Base-by-base conservation (phyloP, 768 basidiomycete genomes). In the Pulveroboletus frians region DNA sequence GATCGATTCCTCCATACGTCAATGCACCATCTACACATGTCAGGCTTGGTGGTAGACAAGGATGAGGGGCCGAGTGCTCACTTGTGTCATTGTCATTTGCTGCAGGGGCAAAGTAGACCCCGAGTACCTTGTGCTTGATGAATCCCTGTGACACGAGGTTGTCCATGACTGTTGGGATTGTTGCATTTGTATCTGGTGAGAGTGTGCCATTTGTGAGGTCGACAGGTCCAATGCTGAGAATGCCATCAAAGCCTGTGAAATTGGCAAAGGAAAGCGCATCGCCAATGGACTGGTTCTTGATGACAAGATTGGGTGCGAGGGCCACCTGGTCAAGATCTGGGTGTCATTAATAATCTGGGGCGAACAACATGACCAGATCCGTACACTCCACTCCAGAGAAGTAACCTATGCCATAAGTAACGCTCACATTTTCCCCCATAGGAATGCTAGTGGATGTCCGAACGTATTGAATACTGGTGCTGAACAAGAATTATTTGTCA, bases 301-400 rank as follows among this genome's bases (percentile, higher is more conserved):
- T 57, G 42, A 61, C 52, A 31, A 70, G 52, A 35, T 41, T 46
- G 15, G 55, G 29, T 11, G 61, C 54, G 20, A 69, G 43, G 8
- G 61, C 54, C 21, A 65, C 61, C 38, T 56, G 54, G 36, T 70
- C 68, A 20, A 51, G 39, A 40, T 64, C 55, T 68, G 38, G 27
- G 2, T 11, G 3, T 1, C n/a, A 8, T 46, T 21, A 38, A 27
- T 9, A 7, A 39, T 9, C 14, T 14, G n/a, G 23, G 15, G 14
- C 35, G 18, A 15, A 35, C 4, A 30, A 3, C 10, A 14, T 15
- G 5, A 23, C 13, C 7, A 35, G 3, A 9, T 34, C 10, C 48
- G n/a, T 31, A 62, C 60, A 77, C 52, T 75, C 74, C 32, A 59
- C 62, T 18, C 74, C 73, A 63, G 30, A 30, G 38, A 68, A 49